Percentiles rank a stretch among this genome's conserved stretches.
These are phyloP conservation scores for Marasmius oreades DNA, from an alignment of 1,284 basidiomycete genomes.

Conservation along the genomic window DNA sequence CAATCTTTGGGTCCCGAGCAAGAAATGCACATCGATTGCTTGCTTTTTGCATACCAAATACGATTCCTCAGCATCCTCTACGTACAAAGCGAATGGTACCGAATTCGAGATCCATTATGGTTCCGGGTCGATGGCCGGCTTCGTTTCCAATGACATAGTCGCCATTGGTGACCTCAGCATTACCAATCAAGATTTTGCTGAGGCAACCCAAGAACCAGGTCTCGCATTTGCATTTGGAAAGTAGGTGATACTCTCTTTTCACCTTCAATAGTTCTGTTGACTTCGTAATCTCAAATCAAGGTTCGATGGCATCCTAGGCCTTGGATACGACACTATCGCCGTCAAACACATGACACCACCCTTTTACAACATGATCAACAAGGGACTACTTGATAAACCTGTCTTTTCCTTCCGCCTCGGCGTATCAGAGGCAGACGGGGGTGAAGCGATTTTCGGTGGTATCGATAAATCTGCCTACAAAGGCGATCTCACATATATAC, in stretches of 20 bases:
- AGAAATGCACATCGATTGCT: conserved; percentile 89
- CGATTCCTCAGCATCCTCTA: conserved; percentile 78
- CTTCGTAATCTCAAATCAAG: conserved; percentile 34
- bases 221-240: conserved; percentile 97
- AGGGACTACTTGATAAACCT: conserved; percentile 79
- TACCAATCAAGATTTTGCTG: conserved; percentile 86
- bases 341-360: conserved; percentile 95
- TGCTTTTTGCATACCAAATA: conserved; percentile 98
- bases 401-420: conserved; percentile 97
- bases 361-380: conserved; percentile 92
- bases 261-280: neutral
- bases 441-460: conserved; percentile 93
- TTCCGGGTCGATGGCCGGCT: conserved; percentile 96
- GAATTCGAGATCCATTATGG: conserved; percentile 95
- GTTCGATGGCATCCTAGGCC: conserved; percentile 95
- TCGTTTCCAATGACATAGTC: conserved; percentile 85
- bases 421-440: conserved; percentile 83
- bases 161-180: conserved; percentile 84
- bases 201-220: conserved; percentile 95
- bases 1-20: conserved; percentile 93
- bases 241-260: conserved; percentile 40
- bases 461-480: conserved; percentile 79
- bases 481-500: conserved; percentile 86
- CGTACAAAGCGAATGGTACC: conserved; percentile 91
- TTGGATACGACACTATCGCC: conserved; percentile 94